A percentile compares a stretch with the other conserved stretches of the same genome.
phyloP scores from a whole-genome alignment of 345 rosid species.

The Eucalyptus polybractea region DNA sequence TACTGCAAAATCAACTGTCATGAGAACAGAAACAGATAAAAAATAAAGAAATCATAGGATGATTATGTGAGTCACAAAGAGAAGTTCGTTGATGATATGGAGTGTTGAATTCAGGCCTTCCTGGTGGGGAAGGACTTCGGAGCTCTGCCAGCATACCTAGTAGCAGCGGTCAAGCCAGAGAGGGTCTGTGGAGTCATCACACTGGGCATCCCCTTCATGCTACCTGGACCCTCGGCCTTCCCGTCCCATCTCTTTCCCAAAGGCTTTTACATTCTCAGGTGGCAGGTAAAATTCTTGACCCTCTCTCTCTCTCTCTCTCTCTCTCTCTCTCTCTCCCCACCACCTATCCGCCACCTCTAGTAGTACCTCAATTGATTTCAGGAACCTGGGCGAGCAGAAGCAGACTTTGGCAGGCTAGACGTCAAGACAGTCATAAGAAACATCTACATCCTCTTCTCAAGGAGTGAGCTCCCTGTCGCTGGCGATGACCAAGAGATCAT shows the following conservation, averaged over 20 bases:
- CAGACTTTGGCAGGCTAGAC: conserved; percentile 29
- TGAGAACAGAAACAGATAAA: not conserved
- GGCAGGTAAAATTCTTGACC: conserved; percentile 12
- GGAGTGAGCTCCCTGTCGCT: conserved; percentile 16
- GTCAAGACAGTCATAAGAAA: conserved; percentile 25
- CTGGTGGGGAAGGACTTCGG: conserved; percentile 31
- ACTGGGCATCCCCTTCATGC: conserved; percentile 19
- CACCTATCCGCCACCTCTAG: not conserved
- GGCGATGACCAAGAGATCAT: conserved; percentile 27
- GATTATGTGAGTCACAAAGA: not conserved
- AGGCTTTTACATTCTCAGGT: conserved; percentile 22
- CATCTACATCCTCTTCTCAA: conserved; percentile 31
- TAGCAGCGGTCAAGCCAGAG: conserved; percentile 8
- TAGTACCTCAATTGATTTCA: not conserved
- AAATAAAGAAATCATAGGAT: not conserved
- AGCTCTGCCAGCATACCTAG: conserved; percentile 8
- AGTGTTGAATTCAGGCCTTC: conserved; percentile 4
- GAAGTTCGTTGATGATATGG: not conserved
- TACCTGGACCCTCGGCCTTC: conserved; percentile 4
- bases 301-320: not conserved
- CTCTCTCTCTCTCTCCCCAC: not conserved
- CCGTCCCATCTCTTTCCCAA: conserved; percentile 8
- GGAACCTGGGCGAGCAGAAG: conserved; percentile 39
- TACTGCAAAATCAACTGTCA: not conserved
- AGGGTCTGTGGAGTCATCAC: conserved; percentile 17